Base-by-base conservation (phyloP, 805 yeast genomes). In the Wickerhamiella kazuoi region DNA sequence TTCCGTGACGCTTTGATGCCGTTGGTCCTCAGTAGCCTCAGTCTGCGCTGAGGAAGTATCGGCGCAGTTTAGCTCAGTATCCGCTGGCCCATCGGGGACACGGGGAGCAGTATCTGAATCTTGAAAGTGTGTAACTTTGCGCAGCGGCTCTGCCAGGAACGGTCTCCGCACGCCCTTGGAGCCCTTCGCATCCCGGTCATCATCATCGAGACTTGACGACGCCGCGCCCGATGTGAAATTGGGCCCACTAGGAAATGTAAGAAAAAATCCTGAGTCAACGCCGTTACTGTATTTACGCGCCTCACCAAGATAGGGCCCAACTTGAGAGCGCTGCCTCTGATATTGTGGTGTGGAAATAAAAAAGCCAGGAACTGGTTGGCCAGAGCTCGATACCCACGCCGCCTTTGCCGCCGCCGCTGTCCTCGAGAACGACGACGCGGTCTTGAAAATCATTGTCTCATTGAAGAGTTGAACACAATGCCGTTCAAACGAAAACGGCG, bases 271-370 rank as follows among this genome's bases (percentile, higher is more conserved):
- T 5, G 42, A 15, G 31, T 40, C 43, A 14, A 40, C 34, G 9
- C 48, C 45, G 8, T 46, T 43, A 2, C 50, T 47, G 18, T 37
- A 24, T 15, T 33, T 32, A 11, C 47, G 41, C 14, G 42, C 37
- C n/a, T 47, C 51, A 17, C 44, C 50, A 3, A 34, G 21, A 18
- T 44, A 46, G 33, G 32, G 34, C 32, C 51, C 55, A 6, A 56
- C 46, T 44, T 58, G 64, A 14, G 54, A 48, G 49, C 62, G 62
- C 42, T 60, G 64, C 21, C 63, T 50, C 21, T 51, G 53, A 35
- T 59, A 54, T 40, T 60, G 63, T 21, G 55, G 59, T 6, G 65
- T 61, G 17, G 66, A 53, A 28, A 56, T 56, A 41, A 63, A 62
- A 46, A 62, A 62, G 21, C 59, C 49, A 40, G 64, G 57, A 45